phyloP scores from a whole-genome alignment of 257 asterid species.

The Solanum commersonii region DNA sequence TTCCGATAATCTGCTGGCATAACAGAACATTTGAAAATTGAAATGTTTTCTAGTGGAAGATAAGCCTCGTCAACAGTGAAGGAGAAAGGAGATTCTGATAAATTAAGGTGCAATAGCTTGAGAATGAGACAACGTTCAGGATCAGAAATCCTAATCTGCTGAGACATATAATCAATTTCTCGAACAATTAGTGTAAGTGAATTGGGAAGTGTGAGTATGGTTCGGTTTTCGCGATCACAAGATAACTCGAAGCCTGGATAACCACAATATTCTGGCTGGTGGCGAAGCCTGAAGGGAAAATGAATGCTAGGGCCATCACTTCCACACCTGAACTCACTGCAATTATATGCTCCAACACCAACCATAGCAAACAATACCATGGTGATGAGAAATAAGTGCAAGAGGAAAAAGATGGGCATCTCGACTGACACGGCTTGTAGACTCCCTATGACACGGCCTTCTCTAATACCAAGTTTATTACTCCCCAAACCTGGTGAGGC shows the following conservation, averaged over 20 bases:
- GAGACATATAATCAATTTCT: neutral
- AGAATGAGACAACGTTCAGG: neutral
- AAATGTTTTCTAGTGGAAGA: neutral
- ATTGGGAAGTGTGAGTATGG: neutral
- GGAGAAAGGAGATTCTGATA: neutral
- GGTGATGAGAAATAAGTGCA: neutral
- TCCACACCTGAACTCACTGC: neutral
- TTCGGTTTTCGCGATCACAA: neutral
- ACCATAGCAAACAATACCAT: neutral
- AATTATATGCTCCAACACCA: neutral
- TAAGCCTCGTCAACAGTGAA: neutral
- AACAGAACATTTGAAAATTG: neutral
- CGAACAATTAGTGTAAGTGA: neutral
- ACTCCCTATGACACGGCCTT: too few species aligned
- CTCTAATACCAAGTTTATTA: neutral
- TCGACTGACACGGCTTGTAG: neutral
- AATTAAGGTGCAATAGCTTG: neutral
- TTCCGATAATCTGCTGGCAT: neutral
- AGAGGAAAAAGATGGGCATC: neutral
- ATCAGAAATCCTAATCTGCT: neutral
- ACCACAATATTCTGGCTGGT: neutral
- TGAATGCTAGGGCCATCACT: neutral
- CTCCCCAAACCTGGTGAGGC: too few species aligned
- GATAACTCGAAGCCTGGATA: slow-evolving; percentile 1
- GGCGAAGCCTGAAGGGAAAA: neutral